Evolutionary conservation across 176 grass and related monocot species (phyloP), one percentile per base, ranked within the genome.

Genomic region (Bonia amplexicaulis): DNA sequence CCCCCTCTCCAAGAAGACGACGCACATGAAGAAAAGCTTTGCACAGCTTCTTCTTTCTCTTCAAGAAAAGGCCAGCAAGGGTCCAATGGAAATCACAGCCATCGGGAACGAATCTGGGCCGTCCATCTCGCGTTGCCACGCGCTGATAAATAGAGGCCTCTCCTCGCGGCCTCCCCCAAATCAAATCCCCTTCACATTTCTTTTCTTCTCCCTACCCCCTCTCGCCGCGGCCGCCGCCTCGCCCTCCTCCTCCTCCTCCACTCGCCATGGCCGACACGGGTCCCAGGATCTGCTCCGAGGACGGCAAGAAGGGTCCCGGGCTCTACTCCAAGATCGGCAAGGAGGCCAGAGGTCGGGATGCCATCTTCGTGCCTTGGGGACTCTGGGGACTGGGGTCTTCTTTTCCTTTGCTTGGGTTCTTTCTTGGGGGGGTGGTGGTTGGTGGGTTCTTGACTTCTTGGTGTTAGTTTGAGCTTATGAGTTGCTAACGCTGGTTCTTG

Each of bases 261-360:
- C 20, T 57, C 20, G 20, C 22, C 22, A 59, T 23, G 22, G 22
- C 5, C 22, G 15, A 14, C 49, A 31, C 47, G 6, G 88, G 88
- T 52, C 90, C 90, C 2, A 87, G 92, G 39, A 78, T 92, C 69
- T 94, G 92, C 81, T 59, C 82, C 15, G 90, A 80, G 45, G 92
- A 92, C 77, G 90, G 92, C 22, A 90, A 90, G 85, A 29, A 47
- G 6, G 88, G 88, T 54, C 93, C 90, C 2, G 90, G 93, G 47
- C 82, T 92, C 71, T 95, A 95, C 82, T 41, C 82, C 10, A 90
- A 78, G 41, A 92, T 95, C 73, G 90, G 93, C 29, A 90, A 92
- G 85, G 90, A 86, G 80, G 85, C 93, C 7, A 88, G 93, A 83
- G 90, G 93, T 92, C 6, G 0, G 49, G 0, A 14, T 81, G 16